Evolutionary conservation across 805 yeast genomes (phyloP), one percentile per base, ranked within the genome.

Genomic region (Candida loeiensis): DNA sequence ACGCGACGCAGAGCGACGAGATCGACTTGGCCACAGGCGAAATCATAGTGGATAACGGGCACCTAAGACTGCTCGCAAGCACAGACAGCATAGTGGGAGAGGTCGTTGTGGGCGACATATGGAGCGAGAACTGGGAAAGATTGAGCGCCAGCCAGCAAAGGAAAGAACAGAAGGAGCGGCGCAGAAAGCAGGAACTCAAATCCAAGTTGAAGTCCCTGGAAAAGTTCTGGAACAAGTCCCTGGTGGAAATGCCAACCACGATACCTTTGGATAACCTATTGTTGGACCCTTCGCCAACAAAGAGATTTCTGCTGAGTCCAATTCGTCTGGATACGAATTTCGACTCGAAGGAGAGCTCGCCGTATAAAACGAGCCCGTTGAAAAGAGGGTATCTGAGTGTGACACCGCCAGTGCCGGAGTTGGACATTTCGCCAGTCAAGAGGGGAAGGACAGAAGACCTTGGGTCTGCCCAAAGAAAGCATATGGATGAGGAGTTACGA

Each of bases 31-130:
- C 55, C 7, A 78, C 88, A 0, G 90, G 91, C 0, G 67, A 73
- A 41, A 73, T 85, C 1, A 56, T 80, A 1, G 74, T 66, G 22
- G 89, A 85, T 50, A 72, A 76, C 38, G 95, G 95, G 2, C 95
- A 85, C 57, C 49, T 85, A 16, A 59, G 74, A 41, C 73, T 80
- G 2, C 50, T 82, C 41, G 46, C 43, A 12, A 19, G 32, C 3
- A 15, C 39, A 3, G 39, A 34, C 9, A 29, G 29, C 11, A 27
- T 34, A 5, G 36, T 31, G 26, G 43, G 35, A 4, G 39, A 32
- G n/a, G 39, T 30, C 27, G 36, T 34, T 3, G 38, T 51, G 9
- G 49, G 48, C 12, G 52, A 58, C 41, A 59, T 69, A 17, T 74
- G 79, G 79, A 51, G 62, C 1, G 51, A 53, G 7, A 57, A 62